These are phyloP conservation scores for Endoconidiophora laricicola DNA, from an alignment of 2,329 filamentous ascomycete species.

Conservation along the genomic window DNA sequence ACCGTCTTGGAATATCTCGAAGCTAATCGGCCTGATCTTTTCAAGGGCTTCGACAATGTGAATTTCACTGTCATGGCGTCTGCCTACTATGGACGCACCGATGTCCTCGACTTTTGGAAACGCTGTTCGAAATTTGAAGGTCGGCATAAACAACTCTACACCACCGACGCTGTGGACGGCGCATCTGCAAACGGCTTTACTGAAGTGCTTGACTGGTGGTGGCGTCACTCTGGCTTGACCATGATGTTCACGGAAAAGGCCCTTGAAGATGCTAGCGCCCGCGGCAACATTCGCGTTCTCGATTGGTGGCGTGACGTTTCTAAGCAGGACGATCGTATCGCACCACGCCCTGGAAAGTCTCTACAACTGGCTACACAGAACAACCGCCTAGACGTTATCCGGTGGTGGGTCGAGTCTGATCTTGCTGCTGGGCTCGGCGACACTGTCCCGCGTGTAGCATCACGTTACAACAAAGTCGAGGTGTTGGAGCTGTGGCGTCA, in stretches of 20 bases:
- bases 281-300: constrained; percentile 70
- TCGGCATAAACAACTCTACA: constrained; percentile 53
- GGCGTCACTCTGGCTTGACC: constrained; percentile 55
- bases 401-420: constrained; percentile 75
- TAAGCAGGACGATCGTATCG: constrained; percentile 37
- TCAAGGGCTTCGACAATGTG: constrained; percentile 69
- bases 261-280: constrained; percentile 71
- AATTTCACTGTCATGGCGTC: constrained; percentile 80
- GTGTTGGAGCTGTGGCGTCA: constrained; percentile 69
- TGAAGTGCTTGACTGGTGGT: constrained; percentile 84
- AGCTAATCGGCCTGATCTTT: constrained; percentile 49
- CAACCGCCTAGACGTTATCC: constrained; percentile 58
- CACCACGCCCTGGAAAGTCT: constrained; percentile 67
- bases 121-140: constrained; percentile 67
- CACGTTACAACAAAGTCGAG: constrained; percentile 66
- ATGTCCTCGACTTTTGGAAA: constrained; percentile 84
- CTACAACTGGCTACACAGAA: constrained; percentile 72
- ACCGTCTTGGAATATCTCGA: constrained; percentile 57
- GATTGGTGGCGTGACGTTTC: constrained; percentile 81
- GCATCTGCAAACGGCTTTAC: constrained; percentile 76
- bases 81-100: constrained; percentile 65
- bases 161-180: constrained; percentile 67
- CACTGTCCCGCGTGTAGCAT: constrained; percentile 67
- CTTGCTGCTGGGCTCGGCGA: constrained; percentile 69
- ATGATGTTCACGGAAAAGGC: constrained; percentile 76